These are phyloP conservation scores for Sophora flavescens DNA, from an alignment of 306 rosid species.

Conservation along the genomic window DNA sequence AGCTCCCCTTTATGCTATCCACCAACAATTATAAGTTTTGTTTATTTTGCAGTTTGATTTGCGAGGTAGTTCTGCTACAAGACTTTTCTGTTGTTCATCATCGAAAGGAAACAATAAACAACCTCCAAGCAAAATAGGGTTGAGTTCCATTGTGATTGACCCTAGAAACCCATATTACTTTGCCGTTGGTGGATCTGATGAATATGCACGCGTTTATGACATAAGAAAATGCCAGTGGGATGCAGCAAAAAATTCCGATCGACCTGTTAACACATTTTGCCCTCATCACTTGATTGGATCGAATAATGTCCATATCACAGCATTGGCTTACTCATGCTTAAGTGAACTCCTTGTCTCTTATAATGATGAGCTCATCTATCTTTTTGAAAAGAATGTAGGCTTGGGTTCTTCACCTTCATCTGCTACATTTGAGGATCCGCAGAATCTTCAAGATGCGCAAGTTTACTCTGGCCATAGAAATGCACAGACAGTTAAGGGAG, in stretches of 20 bases:
- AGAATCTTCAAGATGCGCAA: conserved; percentile 47
- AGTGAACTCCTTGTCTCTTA: conserved; percentile 66
- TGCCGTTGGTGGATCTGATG: conserved; percentile 65
- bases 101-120: conserved; percentile 47
- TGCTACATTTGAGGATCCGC: conserved; percentile 48
- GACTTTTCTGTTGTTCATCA: conserved; percentile 58
- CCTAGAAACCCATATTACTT: conserved; percentile 64
- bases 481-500: conserved; percentile 64
- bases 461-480: conserved; percentile 68
- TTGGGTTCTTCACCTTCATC: conserved; percentile 50
- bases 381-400: conserved; percentile 58
- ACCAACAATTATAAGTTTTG: conserved; percentile 46
- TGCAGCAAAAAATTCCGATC: conserved; percentile 49
- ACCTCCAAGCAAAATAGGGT: conserved; percentile 46
- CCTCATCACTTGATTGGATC: conserved; percentile 56
- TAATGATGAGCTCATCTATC: conserved; percentile 63
- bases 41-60: conserved; percentile 71
- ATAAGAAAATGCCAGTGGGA: conserved; percentile 49
- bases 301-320: conserved; percentile 56
- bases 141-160: conserved; percentile 67
- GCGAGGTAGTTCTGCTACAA: conserved; percentile 62
- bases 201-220: conserved; percentile 69
- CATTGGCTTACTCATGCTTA: conserved; percentile 59
- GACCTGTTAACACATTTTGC: conserved; percentile 56
- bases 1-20: conserved; percentile 45